phyloP scores from a whole-genome alignment of 805 yeast genomes.

The Geotrichum ghanense region DNA sequence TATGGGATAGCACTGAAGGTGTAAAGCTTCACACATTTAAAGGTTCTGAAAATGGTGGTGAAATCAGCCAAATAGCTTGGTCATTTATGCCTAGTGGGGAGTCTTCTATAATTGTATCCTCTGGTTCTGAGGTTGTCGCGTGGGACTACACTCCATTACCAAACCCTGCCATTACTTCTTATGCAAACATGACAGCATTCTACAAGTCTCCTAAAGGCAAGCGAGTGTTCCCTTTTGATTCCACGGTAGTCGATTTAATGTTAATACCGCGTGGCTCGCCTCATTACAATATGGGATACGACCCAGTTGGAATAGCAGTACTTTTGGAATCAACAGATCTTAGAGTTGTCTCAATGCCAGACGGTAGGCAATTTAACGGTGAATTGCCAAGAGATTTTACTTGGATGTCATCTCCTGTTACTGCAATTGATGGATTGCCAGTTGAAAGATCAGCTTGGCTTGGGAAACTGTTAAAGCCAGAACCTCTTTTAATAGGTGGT shows the following conservation, averaged over 20 bases:
- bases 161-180: constrained; percentile 67
- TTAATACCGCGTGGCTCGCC: constrained; percentile 55
- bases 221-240: constrained; percentile 34
- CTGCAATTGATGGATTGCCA: constrained; percentile 67
- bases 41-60: constrained; percentile 64
- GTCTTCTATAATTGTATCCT: constrained; percentile 57
- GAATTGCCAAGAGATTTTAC: not conserved
- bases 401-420: constrained; percentile 25
- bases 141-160: constrained; percentile 26
- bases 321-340: constrained; percentile 54
- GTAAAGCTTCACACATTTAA: constrained; percentile 64
- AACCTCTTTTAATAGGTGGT: constrained; percentile 66
- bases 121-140: constrained; percentile 32
- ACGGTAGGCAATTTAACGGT: constrained; percentile 26
- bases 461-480: constrained; percentile 46
- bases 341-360: constrained; percentile 47
- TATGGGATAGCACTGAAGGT: constrained; percentile 87
- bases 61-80: constrained; percentile 57
- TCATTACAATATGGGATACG: constrained; percentile 67
- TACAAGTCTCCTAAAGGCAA: constrained; percentile 52
- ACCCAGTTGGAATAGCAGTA: constrained; percentile 55
- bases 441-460: constrained; percentile 63
- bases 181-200: constrained; percentile 69
- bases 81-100: constrained; percentile 48
- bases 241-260: constrained; percentile 34